Evolutionary conservation across 2,329 filamentous ascomycete genomes (phyloP).

Genomic region (Samsoniella hepiali): DNA sequence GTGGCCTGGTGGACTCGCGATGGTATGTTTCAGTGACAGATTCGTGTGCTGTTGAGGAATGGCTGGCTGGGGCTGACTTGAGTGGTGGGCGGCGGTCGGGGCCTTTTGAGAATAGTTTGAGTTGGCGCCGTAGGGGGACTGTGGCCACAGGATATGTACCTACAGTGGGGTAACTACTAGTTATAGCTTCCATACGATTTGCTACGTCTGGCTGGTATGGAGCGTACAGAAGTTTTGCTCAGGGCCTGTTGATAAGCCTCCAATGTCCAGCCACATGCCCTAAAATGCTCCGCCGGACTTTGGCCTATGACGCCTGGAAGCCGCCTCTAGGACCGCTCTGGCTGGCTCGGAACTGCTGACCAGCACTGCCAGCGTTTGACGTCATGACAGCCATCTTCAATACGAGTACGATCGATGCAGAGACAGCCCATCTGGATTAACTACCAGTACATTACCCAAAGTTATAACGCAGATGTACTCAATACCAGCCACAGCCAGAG

Average conservation of each 20-base stretch:
- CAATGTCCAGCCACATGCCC: background rate
- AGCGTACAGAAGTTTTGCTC: too few species aligned
- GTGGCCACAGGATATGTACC: too few species aligned
- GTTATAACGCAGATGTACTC: background rate
- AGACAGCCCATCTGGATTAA: background rate
- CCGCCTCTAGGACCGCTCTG: background rate
- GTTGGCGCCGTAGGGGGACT: background rate
- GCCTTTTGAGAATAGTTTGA: background rate
- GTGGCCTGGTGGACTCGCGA: background rate
- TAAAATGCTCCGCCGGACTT: background rate
- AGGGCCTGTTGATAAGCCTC: too few species aligned
- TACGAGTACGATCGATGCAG: background rate
- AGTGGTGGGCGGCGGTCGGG: background rate
- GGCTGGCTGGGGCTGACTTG: background rate
- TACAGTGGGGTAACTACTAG: too few species aligned
- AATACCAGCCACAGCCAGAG: background rate
- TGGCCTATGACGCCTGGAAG: background rate
- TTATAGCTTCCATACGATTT: too few species aligned
- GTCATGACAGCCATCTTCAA: background rate
- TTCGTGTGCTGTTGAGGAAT: slow-evolving; percentile 1
- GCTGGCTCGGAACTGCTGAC: background rate
- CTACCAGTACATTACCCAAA: background rate
- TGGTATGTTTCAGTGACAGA: slow-evolving; percentile 2
- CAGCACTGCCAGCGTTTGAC: background rate
- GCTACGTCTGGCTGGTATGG: too few species aligned